Percentiles rank a stretch among this genome's conserved stretches.
phyloP scores from a whole-genome alignment of 2,329 filamentous ascomycete genomes.

The Diatrype stigma region DNA sequence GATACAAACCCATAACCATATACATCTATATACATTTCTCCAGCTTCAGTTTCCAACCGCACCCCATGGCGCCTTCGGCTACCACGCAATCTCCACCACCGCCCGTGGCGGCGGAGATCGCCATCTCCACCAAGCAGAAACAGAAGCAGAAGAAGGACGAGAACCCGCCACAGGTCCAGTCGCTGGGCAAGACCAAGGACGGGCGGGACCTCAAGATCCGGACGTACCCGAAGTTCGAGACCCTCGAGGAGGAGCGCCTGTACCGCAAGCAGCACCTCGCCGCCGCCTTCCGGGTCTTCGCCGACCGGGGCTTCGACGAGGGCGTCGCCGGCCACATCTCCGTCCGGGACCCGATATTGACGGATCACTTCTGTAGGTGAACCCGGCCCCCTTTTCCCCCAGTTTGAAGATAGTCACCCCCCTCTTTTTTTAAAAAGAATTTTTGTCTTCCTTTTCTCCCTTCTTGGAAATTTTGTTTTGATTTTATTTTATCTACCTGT shows the following conservation, averaged over 20 bases:
- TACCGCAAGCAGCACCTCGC: constrained; percentile 58
- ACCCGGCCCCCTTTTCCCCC: too few species aligned
- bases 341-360: constrained; percentile 56
- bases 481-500: too few species aligned
- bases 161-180: constrained; percentile 20
- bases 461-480: background rate
- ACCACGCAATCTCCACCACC: background rate
- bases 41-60: background rate
- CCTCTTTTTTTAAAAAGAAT: background rate
- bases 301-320: constrained; percentile 57
- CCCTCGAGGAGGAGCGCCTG: constrained; percentile 48
- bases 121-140: constrained; percentile 1
- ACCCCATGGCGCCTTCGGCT: background rate
- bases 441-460: background rate
- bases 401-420: too few species aligned
- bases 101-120: background rate
- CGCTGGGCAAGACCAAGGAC: constrained; percentile 23
- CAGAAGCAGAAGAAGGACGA: constrained; percentile 10
- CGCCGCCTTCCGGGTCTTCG: constrained; percentile 58
- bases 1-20: too few species aligned
- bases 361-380: constrained; percentile 53
- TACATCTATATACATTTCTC: too few species aligned
- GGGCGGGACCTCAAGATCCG: constrained; percentile 24
- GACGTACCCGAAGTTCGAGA: constrained; percentile 38
- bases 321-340: constrained; percentile 61